Evolutionary conservation across 768 basidiomycete species (phyloP), one percentile per base, ranked within the genome.

Genomic region (Galerina marginata): DNA sequence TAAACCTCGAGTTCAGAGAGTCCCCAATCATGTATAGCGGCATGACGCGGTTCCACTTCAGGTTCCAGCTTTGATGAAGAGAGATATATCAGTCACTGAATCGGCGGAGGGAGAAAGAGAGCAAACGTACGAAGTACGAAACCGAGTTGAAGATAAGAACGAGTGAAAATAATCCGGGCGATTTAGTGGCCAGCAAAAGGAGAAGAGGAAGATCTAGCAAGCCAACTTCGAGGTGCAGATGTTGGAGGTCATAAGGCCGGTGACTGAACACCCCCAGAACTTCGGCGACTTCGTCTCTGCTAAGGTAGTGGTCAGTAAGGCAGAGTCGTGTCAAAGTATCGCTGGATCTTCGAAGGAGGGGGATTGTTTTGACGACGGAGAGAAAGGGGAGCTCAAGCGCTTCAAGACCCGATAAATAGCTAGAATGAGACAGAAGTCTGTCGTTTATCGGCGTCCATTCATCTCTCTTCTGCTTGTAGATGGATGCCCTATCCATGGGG

Each of bases 301-400:
- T 42, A 2, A 75, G 65, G 37, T 67, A 72, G 26, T 66, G 63
- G 16, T 70, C 68, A 0, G 63, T 63, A 2, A 76, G 59, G 33
- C 54, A 52, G 10, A 78, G 69, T 10, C 60, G 54, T 4, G 60
- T 69, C 36, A 76, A 58, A 9, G 72, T 73, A 38, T 67, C 60
- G 2, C 70, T 53, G 9, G 70, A 69, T 11, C 69, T 66, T 12
- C 59, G 62, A 40, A 78, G 37, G 6, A 74, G 38, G 6, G 59
- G 61, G 4, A 71, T n/a, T 14, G 68, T 72, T 23, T 59, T 59
- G 12, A 48, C 54, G 2, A 62, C 14, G 12, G 67, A 67, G 39
- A 60, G 39, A 37, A 59, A 71, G 6, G 64, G 74, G 37, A 74
- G 62, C 29, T 66, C 65, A 37, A 74, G 65, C 14, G 60, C 69